These are phyloP conservation scores for Spathaspora sp. DNA, from an alignment of 805 yeast genomes.

Conservation along the genomic window DNA sequence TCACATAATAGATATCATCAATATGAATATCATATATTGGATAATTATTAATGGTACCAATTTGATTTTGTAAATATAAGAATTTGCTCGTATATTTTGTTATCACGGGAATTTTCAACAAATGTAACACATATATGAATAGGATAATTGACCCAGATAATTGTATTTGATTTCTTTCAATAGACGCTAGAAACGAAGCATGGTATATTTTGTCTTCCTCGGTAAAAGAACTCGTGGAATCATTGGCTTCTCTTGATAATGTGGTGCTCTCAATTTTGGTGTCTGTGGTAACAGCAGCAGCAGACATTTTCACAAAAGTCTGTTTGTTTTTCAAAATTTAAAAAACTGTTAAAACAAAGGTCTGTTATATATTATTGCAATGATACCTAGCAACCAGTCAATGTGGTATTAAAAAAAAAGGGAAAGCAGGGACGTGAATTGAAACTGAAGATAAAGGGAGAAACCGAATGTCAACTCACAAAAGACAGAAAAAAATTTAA, in stretches of 20 bases:
- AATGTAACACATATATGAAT: slow-evolving; percentile 22
- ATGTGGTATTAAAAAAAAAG: not conserved
- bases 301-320: not conserved
- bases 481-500: not conserved
- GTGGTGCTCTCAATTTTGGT: not conserved
- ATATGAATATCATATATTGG: slow-evolving; percentile 50
- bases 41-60: slow-evolving; percentile 12
- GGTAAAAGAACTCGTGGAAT: not conserved
- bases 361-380: not conserved
- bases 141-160: slow-evolving; percentile 27
- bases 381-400: not conserved
- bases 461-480: not conserved
- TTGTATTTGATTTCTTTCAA: slow-evolving; percentile 36
- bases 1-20: slow-evolving; percentile 52
- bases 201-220: slow-evolving; percentile 10
- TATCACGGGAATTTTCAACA: slow-evolving; percentile 15
- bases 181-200: slow-evolving; percentile 19
- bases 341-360: not conserved
- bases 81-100: slow-evolving; percentile 30
- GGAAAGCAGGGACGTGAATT: not conserved
- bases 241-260: not conserved
- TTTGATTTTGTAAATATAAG: slow-evolving; percentile 29
- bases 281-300: not conserved
- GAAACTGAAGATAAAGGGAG: not conserved
- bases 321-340: too few species aligned